phyloP scores from a whole-genome alignment of 192 early-diverging fungal genomes.

The Backusella westeae region DNA sequence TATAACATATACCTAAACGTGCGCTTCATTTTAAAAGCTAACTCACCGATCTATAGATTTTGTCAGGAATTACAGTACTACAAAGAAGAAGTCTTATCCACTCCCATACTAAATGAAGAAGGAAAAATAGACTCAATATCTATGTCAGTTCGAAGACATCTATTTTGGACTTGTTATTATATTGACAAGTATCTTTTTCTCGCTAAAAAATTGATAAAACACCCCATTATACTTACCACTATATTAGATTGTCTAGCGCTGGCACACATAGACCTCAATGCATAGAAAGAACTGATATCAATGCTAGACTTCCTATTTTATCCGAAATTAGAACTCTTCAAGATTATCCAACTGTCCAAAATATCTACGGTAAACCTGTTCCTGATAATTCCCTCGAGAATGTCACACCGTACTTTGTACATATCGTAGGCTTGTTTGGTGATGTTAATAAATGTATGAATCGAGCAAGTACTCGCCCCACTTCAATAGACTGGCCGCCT shows the following conservation, averaged over 20 bases:
- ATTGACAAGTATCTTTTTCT: slow-evolving; percentile 40
- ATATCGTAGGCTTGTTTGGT: slow-evolving; percentile 20
- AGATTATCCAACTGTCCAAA: neutral
- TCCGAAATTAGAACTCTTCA: slow-evolving; percentile 3
- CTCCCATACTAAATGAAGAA: slow-evolving; percentile 32
- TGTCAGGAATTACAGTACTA: slow-evolving; percentile 48
- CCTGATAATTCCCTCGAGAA: slow-evolving; percentile 16
- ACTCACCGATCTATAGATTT: slow-evolving; percentile 18
- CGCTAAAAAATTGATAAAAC: neutral
- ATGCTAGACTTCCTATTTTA: slow-evolving; percentile 15
- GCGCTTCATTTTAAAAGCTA: too few relatives aligned
- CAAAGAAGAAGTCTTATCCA: slow-evolving; percentile 34
- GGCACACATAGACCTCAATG: slow-evolving; percentile 44
- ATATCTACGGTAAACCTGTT: neutral
- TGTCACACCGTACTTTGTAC: slow-evolving; percentile 5
- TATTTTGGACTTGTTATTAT: slow-evolving; percentile 49
- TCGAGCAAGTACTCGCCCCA: neutral
- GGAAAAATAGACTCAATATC: slow-evolving; percentile 37
- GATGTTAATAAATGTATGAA: slow-evolving; percentile 26
- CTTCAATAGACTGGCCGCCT: slow-evolving; percentile 21
- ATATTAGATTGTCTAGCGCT: slow-evolving; percentile 28
- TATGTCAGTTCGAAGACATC: slow-evolving; percentile 33
- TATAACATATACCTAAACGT: too few relatives aligned
- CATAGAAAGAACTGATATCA: slow-evolving; percentile 45
- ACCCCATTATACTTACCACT: neutral